Conservation (phyloP, 768 basidiomycete species). For the button mushroom (Agaricus bisporus) region DNA sequence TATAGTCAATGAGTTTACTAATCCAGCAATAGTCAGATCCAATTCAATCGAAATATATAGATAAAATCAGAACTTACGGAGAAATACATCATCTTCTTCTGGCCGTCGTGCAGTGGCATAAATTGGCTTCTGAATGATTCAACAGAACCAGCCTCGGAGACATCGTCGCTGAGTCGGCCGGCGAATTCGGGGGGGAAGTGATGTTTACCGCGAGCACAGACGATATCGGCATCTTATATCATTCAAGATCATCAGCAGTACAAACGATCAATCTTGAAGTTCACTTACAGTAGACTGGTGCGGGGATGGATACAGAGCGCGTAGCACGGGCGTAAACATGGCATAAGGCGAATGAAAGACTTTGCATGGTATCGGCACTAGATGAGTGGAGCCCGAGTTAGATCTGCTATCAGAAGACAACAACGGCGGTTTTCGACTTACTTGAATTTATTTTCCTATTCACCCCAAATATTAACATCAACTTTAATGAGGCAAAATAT, state of each 20-base stretch:
- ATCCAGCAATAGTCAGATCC: not conserved
- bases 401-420: not conserved
- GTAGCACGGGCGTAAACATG: slow-evolving; percentile 75
- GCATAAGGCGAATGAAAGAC: slow-evolving; percentile 62
- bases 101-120: slow-evolving; percentile 32
- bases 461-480: not conserved
- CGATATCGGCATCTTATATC: slow-evolving; percentile 65
- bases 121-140: slow-evolving; percentile 46
- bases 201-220: slow-evolving; percentile 32
- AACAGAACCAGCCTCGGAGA: slow-evolving; percentile 29
- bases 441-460: slow-evolving; percentile 54
- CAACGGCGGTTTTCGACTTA: slow-evolving; percentile 16
- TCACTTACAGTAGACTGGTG: slow-evolving; percentile 67
- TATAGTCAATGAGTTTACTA: not conserved
- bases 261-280: not conserved
- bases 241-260: not conserved
- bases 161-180: slow-evolving; percentile 35
- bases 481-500: not conserved
- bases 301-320: slow-evolving; percentile 75
- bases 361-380: slow-evolving; percentile 65
- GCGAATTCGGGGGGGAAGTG: slow-evolving; percentile 37
- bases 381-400: not conserved
- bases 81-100: slow-evolving; percentile 34
- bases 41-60: not conserved
- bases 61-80: slow-evolving; percentile 22